These are phyloP conservation scores for Penicillium fuscoglaucum DNA, from an alignment of 2,329 filamentous ascomycete genomes.

Conservation along the genomic window DNA sequence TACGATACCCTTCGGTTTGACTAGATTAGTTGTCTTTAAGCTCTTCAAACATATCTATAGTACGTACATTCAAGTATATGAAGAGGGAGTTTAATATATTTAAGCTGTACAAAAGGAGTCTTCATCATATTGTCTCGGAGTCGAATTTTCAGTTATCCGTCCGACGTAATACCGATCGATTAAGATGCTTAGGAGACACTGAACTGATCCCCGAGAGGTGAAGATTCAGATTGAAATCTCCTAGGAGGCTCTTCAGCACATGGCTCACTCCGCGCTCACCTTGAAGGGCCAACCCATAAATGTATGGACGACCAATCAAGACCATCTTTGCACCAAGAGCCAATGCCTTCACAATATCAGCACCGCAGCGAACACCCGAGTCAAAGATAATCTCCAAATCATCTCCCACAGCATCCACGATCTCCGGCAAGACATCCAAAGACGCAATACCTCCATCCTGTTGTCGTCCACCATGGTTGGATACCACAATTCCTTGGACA, in stretches of 20 bases:
- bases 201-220: background rate
- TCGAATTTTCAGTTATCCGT: background rate
- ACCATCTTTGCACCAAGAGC: slow-evolving; percentile 55
- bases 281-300: slow-evolving; percentile 58
- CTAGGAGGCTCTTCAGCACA: slow-evolving; percentile 40
- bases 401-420: slow-evolving; percentile 48
- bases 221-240: slow-evolving; percentile 16
- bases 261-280: slow-evolving; percentile 56
- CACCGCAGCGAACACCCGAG: slow-evolving; percentile 47
- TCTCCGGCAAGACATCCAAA: slow-evolving; percentile 54
- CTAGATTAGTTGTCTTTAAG: background rate
- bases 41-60: background rate
- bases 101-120: no score
- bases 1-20: background rate
- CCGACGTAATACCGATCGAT: background rate
- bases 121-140: background rate
- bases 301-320: slow-evolving; percentile 52
- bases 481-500: slow-evolving; percentile 50
- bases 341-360: slow-evolving; percentile 51
- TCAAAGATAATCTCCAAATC: slow-evolving; percentile 49
- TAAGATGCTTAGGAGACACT: background rate
- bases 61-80: background rate
- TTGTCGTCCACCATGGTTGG: slow-evolving; percentile 54
- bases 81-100: background rate
- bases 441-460: slow-evolving; percentile 48